Evolutionary conservation across 2,329 filamentous ascomycete genomes (phyloP).

Genomic region (Acrodontium crateriforme): DNA sequence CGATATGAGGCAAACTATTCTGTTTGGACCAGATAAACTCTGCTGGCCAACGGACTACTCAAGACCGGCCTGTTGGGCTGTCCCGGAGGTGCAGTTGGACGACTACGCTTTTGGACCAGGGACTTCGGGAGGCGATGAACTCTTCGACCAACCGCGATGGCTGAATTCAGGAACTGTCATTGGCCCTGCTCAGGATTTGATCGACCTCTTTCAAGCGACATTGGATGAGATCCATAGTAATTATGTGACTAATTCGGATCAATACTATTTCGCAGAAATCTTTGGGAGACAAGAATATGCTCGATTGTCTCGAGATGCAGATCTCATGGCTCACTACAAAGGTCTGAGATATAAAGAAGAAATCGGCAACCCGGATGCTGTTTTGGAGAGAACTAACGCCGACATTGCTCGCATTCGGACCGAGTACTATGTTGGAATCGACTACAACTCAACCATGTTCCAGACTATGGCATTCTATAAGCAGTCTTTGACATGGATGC

Average conservation of each 20-base stretch:
- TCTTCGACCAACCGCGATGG: constrained; percentile 26
- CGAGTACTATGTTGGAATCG: constrained; percentile 35
- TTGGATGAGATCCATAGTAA: constrained; percentile 24
- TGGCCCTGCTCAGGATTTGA: constrained; percentile 20
- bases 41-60: constrained; percentile 14
- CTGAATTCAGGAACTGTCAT: constrained; percentile 29
- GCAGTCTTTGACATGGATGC: constrained; percentile 21
- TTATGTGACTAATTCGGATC: constrained; percentile 21
- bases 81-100: constrained; percentile 7
- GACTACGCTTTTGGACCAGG: constrained; percentile 19
- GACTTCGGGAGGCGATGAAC: constrained; percentile 13
- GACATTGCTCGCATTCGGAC: too few relatives aligned
- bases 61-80: constrained; percentile 11
- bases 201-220: constrained; percentile 30
- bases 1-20: constrained; percentile 7
- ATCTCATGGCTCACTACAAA: constrained; percentile 6
- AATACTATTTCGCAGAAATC: constrained; percentile 29
- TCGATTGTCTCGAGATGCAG: constrained; percentile 10
- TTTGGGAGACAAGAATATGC: constrained; percentile 18
- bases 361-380: too few relatives aligned
- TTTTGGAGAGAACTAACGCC: too few relatives aligned
- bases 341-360: too few relatives aligned
- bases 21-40: constrained; percentile 15
- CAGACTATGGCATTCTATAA: constrained; percentile 25
- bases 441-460: constrained; percentile 34